phyloP scores from a whole-genome alignment of 2,329 filamentous ascomycete species.

The Fusarium caatingaense region DNA sequence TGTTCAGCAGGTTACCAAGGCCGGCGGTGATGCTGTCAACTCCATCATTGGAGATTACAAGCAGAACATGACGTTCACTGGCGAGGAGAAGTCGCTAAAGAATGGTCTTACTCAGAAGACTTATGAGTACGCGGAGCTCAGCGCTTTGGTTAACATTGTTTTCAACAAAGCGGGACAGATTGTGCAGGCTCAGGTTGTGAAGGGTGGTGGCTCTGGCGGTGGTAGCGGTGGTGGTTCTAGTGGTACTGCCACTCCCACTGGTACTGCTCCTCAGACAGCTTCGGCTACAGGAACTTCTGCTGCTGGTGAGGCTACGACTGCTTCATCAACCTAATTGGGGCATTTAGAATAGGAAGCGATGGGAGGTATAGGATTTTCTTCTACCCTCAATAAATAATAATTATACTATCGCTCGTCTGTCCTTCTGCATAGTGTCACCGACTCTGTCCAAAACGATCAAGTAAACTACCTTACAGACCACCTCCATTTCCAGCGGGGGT shows the following conservation, averaged over 20 bases:
- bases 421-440: not conserved
- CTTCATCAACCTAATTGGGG: not conserved
- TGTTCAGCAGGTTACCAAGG: slow-evolving; percentile 22
- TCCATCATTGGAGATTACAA: slow-evolving; percentile 28
- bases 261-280: slow-evolving; percentile 3
- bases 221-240: slow-evolving; percentile 6
- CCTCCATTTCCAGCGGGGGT: not conserved
- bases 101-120: slow-evolving; percentile 22
- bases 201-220: slow-evolving; percentile 1
- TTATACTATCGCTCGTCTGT: not conserved
- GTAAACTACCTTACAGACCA: not conserved
- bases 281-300: slow-evolving; percentile 3
- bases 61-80: slow-evolving; percentile 29
- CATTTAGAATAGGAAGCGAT: not conserved
- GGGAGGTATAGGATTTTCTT: not conserved
- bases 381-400: not conserved
- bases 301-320: not conserved
- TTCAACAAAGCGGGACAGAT: slow-evolving; percentile 31
- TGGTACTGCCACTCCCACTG: not conserved
- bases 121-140: slow-evolving; percentile 24
- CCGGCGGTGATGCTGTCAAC: slow-evolving; percentile 14
- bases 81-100: slow-evolving; percentile 15
- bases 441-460: not conserved
- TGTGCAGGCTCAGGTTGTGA: slow-evolving; percentile 24
- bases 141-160: slow-evolving; percentile 21